Conservation (phyloP, 208 protist genomes). For the Acanthamoeba lenticulata region DNA sequence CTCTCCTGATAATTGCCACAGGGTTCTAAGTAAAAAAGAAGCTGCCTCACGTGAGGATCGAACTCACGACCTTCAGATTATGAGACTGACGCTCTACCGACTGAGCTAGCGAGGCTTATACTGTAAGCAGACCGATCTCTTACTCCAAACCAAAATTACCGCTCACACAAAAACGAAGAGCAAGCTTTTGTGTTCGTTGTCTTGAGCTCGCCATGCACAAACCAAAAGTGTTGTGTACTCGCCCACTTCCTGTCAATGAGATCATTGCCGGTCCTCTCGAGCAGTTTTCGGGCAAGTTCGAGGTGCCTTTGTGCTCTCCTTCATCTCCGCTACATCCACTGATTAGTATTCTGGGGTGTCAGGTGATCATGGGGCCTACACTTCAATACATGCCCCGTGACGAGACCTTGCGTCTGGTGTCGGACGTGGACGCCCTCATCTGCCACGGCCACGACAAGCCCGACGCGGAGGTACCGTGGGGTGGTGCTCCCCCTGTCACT, state of each 20-base stretch:
- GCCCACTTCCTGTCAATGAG: neutral
- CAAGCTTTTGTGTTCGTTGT: neutral
- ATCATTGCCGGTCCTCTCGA: neutral
- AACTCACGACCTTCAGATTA: slow-evolving; percentile 75
- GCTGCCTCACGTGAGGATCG: slow-evolving; percentile 71
- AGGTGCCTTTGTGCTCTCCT: neutral
- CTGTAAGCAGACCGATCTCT: too few relatives aligned
- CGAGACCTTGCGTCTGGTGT: neutral
- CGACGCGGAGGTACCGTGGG: neutral
- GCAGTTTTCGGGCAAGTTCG: neutral
- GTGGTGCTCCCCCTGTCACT: neutral
- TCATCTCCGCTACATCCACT: neutral
- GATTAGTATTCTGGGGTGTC: neutral
- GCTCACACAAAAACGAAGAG: too few relatives aligned
- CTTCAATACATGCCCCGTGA: neutral
- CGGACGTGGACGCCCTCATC: neutral
- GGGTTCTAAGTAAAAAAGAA: too few relatives aligned
- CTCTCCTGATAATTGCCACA: too few relatives aligned
- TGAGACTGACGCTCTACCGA: slow-evolving; percentile 75
- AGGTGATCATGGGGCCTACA: neutral
- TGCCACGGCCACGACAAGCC: slow-evolving; percentile 22
- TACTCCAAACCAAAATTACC: too few relatives aligned
- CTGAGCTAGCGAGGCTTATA: slow-evolving; percentile 70
- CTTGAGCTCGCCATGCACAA: neutral
- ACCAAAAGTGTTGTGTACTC: neutral